Base-by-base conservation (phyloP, 495 filamentous ascomycete genomes). In the Schizothecium vesticola region DNA sequence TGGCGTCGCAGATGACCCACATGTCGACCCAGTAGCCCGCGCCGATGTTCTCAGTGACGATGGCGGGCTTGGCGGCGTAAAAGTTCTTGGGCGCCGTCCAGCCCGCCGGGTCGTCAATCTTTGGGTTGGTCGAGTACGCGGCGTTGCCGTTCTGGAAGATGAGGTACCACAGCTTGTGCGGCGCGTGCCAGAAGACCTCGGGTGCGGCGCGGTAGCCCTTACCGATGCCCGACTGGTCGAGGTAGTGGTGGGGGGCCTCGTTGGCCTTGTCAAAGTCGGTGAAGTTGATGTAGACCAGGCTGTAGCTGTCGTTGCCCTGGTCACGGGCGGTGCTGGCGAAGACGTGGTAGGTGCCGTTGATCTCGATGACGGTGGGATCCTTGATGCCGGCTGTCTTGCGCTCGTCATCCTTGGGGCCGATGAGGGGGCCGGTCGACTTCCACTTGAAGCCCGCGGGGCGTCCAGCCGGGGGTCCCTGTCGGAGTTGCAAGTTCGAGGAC, bases 131-230 rank as follows among this genome's bases (percentile, higher is more conserved):
- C 51, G 73, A 75, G 66, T 75, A 75, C 16, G 73, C 73, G 1
- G 73, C 73, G 66, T 75, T 73, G 59, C 67, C 73, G 66, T 73
- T 73, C 66, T 75, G 73, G 68, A 69, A 75, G 57, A 75, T 56
- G 12, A 75, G 69, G 59, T 75, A 75, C 73, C 73, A 75, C 3
- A 73, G 63, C 31, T 72, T 67, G 16, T 75, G 73, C 11, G 73
- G 73, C 28, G 25, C 68, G 16, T 73, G 73, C 51, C 59, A 75
- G 56, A 75, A 75, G 23, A 75, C 71, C 29, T 73, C 26, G 16
- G 73, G 73, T 1, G 73, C 73, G 0, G 73, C 73, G 21, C 73
- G 71, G 67, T 73, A 75, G n/a, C 73, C 73, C 0, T 26, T 56
- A 11, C 73, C 71, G 24, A 75, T 31, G 31, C 71, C 66, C 19